phyloP scores from a whole-genome alignment of 1,139 yeast species.

The Hyphopichia wangnamkhiaoensis region DNA sequence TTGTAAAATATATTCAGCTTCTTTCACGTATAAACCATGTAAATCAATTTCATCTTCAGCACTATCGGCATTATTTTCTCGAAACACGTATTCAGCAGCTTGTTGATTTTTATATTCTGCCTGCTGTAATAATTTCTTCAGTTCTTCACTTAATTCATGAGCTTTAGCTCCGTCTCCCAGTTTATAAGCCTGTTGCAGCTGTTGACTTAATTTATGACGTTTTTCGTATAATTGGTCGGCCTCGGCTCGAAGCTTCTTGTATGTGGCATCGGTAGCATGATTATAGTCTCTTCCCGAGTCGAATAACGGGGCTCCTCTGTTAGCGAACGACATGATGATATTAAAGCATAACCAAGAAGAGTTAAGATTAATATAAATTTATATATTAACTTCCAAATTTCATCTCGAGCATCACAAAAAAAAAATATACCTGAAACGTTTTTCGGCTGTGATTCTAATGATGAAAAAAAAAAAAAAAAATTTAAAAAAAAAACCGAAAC shows the following conservation, averaged over 20 bases:
- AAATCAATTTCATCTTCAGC: slow-evolving; percentile 84
- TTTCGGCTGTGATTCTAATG: too few relatives aligned
- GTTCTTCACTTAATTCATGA: slow-evolving; percentile 66
- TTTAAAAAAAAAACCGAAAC: too few relatives aligned
- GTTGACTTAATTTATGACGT: slow-evolving; percentile 55
- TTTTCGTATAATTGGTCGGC: slow-evolving; percentile 70
- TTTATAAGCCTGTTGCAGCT: slow-evolving; percentile 78
- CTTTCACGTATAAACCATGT: slow-evolving; percentile 89
- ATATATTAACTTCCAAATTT: neutral
- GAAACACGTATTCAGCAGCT: slow-evolving; percentile 90
- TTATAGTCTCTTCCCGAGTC: slow-evolving; percentile 57
- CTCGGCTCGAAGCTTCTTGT: slow-evolving; percentile 60
- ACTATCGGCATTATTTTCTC: slow-evolving; percentile 85
- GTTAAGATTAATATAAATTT: too few relatives aligned
- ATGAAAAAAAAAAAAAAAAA: too few relatives aligned
- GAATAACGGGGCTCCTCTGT: slow-evolving; percentile 41
- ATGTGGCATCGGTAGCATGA: slow-evolving; percentile 69
- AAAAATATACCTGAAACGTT: too few relatives aligned
- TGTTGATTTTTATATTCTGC: slow-evolving; percentile 72
- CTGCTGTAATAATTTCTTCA: slow-evolving; percentile 56
- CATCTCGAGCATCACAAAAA: neutral
- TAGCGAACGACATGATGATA: slow-evolving; percentile 12
- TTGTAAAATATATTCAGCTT: slow-evolving; percentile 77
- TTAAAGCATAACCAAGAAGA: neutral
- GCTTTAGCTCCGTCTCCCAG: slow-evolving; percentile 75